These are phyloP conservation scores for Diaporthe capsici DNA, from an alignment of 2,329 filamentous ascomycete genomes.

Conservation along the genomic window DNA sequence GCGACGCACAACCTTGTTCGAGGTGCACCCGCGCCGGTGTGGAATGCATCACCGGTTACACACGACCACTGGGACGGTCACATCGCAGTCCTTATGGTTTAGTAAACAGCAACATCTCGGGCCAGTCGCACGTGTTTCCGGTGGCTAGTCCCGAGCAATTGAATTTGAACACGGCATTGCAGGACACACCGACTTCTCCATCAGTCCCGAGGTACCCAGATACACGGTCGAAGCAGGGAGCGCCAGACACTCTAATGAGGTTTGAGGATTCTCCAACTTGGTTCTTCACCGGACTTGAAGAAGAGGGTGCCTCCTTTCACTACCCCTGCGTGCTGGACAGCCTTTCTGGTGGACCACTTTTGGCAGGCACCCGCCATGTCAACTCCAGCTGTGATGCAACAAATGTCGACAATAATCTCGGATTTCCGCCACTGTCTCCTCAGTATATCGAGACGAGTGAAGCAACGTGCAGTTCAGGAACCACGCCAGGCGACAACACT, in stretches of 20 bases:
- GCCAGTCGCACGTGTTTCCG: neutral
- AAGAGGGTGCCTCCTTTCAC: neutral
- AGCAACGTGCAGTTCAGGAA: neutral
- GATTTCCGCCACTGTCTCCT: neutral
- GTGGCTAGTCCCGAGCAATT: neutral
- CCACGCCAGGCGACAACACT: neutral
- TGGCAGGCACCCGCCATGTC: neutral
- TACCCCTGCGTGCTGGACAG: neutral
- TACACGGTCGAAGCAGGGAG: too few relatives aligned
- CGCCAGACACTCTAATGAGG: neutral
- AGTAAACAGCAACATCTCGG: neutral
- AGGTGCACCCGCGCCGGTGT: conserved; percentile 8
- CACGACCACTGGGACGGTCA: conserved; percentile 4
- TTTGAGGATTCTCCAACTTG: neutral
- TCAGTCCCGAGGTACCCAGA: too few relatives aligned
- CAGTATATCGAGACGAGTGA: neutral
- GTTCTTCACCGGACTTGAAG: neutral
- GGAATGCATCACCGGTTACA: conserved; percentile 21
- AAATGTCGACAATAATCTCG: neutral
- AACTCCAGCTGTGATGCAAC: neutral
- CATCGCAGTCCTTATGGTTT: neutral
- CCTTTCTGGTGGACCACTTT: neutral
- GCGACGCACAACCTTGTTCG: conserved; percentile 3
- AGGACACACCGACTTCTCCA: neutral
- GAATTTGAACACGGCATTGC: neutral